Conservation (phyloP, 225 moss, liverwort and hornwort genomes). For the Bryoerythrophyllum caledonicum region DNA sequence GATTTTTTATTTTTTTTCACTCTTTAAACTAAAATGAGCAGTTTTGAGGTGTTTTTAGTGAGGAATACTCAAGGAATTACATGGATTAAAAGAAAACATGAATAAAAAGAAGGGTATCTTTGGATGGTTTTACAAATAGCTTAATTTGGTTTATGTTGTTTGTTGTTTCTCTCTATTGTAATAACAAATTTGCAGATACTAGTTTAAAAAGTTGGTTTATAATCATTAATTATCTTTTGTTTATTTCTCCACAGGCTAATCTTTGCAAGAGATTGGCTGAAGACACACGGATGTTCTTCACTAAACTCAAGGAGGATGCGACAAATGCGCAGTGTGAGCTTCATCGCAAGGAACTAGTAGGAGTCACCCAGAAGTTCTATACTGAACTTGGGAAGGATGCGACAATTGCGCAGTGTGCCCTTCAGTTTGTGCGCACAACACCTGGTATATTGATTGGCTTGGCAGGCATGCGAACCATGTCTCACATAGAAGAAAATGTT, state of each 20-base stretch:
- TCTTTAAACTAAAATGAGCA: no score
- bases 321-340: constrained; percentile 74
- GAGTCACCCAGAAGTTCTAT: constrained; percentile 36
- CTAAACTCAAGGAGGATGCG: constrained; percentile 52
- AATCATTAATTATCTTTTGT: background rate
- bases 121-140: no score
- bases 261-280: constrained; percentile 56
- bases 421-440: constrained; percentile 78
- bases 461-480: constrained; percentile 64
- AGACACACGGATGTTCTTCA: constrained; percentile 37
- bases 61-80: no score
- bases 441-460: constrained; percentile 66
- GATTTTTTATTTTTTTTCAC: no score
- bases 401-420: constrained; percentile 72
- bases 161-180: background rate
- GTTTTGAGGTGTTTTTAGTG: no score
- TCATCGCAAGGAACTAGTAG: constrained; percentile 34
- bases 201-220: background rate
- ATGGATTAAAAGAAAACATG: no score
- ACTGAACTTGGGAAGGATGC: constrained; percentile 57
- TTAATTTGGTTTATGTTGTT: background rate
- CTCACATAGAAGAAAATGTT: constrained; percentile 67
- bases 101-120: no score
- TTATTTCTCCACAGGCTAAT: constrained; percentile 38
- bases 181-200: background rate